Percentiles rank a stretch among this genome's conserved stretches.
These are phyloP conservation scores for Fragilaria crotonensis DNA, from an alignment of 108 stramenopile genomes.

Conservation along the genomic window DNA sequence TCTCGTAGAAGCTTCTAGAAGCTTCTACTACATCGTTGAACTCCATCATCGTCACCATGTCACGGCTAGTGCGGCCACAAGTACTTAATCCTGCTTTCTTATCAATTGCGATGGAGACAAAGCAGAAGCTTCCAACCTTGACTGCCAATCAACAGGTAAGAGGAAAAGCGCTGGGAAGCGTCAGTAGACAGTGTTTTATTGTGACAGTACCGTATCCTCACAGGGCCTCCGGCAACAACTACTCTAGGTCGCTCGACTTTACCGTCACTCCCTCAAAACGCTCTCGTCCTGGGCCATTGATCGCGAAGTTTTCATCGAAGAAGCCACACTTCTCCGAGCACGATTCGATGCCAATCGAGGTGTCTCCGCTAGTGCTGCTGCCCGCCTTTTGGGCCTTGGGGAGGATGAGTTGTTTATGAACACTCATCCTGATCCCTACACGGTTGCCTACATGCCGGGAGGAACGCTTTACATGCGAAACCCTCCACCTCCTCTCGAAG, in stretches of 20 bases:
- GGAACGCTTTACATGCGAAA: constrained; percentile 98
- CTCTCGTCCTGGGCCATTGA: constrained; percentile 85
- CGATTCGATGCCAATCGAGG: constrained; percentile 79
- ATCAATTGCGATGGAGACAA: constrained; percentile 59
- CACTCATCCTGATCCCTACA: constrained; percentile 90
- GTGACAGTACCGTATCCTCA: background rate
- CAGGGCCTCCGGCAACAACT: constrained; percentile 7
- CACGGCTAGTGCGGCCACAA: constrained; percentile 24
- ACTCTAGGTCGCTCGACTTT: constrained; percentile 81
- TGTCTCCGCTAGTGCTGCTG: constrained; percentile 49
- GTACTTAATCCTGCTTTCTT: constrained; percentile 66
- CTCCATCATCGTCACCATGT: background rate
- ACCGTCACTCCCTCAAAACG: constrained; percentile 65
- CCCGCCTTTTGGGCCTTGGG: constrained; percentile 67
- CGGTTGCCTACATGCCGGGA: constrained; percentile 92
- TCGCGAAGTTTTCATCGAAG: constrained; percentile 83
- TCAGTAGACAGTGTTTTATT: background rate
- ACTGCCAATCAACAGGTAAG: constrained; percentile 76
- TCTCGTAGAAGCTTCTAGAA: too few relatives aligned
- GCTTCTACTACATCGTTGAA: background rate
- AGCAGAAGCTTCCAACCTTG: constrained; percentile 61
- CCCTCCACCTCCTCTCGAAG: constrained; percentile 84
- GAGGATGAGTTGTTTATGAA: constrained; percentile 65
- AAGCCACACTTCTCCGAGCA: constrained; percentile 68
- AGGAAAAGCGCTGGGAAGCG: background rate